A percentile compares a stretch with the other conserved stretches of the same genome.
phyloP scores from a whole-genome alignment of 2,329 filamentous ascomycete species.

The Venturia aucupariae region DNA sequence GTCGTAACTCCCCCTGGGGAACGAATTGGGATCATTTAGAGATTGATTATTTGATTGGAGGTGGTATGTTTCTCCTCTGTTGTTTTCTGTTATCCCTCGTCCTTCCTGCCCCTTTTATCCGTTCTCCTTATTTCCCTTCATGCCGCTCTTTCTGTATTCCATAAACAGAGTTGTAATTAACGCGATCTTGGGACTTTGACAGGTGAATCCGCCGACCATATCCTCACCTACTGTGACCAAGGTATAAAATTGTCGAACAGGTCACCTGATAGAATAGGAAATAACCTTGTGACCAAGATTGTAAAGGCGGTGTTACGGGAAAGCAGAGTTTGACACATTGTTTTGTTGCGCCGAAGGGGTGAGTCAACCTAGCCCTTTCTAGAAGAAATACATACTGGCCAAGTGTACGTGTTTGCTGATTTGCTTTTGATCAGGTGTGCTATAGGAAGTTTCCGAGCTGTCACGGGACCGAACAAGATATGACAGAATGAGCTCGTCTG shows the following conservation, averaged over 20 bases:
- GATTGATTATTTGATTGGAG: not conserved
- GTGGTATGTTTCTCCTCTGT: not conserved
- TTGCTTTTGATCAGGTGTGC: not conserved
- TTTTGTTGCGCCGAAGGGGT: not conserved
- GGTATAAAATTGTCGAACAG: too few species aligned
- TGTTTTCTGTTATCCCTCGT: not conserved
- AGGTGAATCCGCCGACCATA: not conserved
- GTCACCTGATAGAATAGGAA: too few species aligned
- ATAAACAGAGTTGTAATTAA: too few species aligned
- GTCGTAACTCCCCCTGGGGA: not conserved
- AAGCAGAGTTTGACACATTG: not conserved
- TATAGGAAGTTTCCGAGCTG: not conserved
- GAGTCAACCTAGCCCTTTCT: not conserved
- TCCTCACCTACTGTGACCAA: constrained; percentile 1
- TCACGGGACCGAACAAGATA: not conserved
- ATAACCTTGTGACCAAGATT: not conserved
- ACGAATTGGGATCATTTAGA: constrained; percentile 1
- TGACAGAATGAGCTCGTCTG: too few species aligned
- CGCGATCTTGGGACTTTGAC: too few species aligned
- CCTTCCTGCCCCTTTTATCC: not conserved
- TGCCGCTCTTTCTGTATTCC: not conserved
- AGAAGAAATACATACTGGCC: too few species aligned
- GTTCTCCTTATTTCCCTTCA: not conserved
- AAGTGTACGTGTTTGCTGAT: not conserved
- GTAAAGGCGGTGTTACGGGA: not conserved